Conservation (phyloP, 2,329 filamentous ascomycete genomes). For the Phaeoacremonium minimum region DNA sequence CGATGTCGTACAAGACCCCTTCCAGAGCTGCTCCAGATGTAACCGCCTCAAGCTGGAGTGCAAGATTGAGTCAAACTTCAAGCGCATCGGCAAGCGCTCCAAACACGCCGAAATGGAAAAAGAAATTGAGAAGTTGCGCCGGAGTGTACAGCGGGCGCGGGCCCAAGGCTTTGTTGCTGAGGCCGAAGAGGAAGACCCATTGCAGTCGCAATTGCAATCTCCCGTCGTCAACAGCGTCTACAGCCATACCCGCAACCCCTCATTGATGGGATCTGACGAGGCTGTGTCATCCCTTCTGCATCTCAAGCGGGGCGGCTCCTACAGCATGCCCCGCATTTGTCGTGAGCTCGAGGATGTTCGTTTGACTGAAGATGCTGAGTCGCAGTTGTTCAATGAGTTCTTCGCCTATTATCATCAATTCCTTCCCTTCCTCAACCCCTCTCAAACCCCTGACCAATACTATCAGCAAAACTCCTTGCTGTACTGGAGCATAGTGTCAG, state of each 20-base stretch:
- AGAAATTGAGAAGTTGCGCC: constrained; percentile 67
- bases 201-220: constrained; percentile 52
- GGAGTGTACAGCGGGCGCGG: constrained; percentile 56
- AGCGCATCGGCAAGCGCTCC: constrained; percentile 73
- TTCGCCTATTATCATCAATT: constrained; percentile 73
- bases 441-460: constrained; percentile 66
- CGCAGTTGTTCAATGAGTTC: constrained; percentile 62
- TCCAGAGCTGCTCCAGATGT: constrained; percentile 73
- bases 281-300: constrained; percentile 63
- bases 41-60: constrained; percentile 75
- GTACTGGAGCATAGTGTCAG: constrained; percentile 79
- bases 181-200: constrained; percentile 48
- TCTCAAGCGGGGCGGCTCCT: constrained; percentile 61
- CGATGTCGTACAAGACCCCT: constrained; percentile 78
- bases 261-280: constrained; percentile 64
- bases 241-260: constrained; percentile 56
- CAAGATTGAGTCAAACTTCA: constrained; percentile 86
- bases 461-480: constrained; percentile 74
- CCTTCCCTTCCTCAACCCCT: constrained; percentile 67
- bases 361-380: constrained; percentile 59
- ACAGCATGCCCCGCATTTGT: constrained; percentile 54
- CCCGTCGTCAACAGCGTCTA: constrained; percentile 54
- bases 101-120: constrained; percentile 85
- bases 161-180: constrained; percentile 53
- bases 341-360: constrained; percentile 61